A percentile compares a stretch with the other conserved stretches of the same genome.
Evolutionary conservation across 768 basidiomycete genomes (phyloP).

Genomic region (Pisolithus orientalis): DNA sequence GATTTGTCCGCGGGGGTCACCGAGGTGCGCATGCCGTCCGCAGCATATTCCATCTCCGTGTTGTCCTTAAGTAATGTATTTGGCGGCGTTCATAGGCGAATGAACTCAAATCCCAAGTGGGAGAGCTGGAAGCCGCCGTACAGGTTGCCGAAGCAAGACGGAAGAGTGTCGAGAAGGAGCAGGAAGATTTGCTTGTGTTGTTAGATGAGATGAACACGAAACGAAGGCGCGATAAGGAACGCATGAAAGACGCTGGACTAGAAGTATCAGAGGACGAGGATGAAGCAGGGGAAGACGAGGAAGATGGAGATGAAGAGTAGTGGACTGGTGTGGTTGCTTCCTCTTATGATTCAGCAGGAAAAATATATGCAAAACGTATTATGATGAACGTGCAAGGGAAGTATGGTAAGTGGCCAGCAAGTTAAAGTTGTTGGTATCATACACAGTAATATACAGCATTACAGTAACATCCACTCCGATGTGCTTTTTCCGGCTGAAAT

Average conservation of each 20-base stretch:
- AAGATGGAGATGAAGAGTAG: constrained; percentile 26
- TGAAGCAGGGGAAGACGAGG: constrained; percentile 56
- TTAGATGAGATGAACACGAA: constrained; percentile 89
- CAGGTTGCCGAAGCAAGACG: constrained; percentile 53
- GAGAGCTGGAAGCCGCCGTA: constrained; percentile 42
- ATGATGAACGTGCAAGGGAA: too few species aligned
- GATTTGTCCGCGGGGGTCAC: constrained; percentile 26
- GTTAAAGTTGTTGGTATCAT: too few species aligned
- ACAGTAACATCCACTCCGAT: too few species aligned
- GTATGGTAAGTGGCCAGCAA: too few species aligned
- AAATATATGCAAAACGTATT: too few species aligned
- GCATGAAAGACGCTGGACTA: constrained; percentile 64
- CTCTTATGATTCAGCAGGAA: too few species aligned
- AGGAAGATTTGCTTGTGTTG: constrained; percentile 90
- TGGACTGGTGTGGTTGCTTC: background rate
- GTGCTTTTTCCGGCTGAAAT: too few species aligned
- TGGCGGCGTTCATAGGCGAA: constrained; percentile 30
- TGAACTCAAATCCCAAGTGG: constrained; percentile 41
- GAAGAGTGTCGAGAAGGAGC: constrained; percentile 89
- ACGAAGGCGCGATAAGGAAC: constrained; percentile 74
- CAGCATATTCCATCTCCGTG: constrained; percentile 1
- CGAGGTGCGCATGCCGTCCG: constrained; percentile 29
- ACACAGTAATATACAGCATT: too few species aligned
- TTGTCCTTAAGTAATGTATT: background rate
- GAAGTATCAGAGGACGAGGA: constrained; percentile 93